Base-by-base conservation (phyloP, 2,329 filamentous ascomycete genomes). In the Parastagonospora avenae region DNA sequence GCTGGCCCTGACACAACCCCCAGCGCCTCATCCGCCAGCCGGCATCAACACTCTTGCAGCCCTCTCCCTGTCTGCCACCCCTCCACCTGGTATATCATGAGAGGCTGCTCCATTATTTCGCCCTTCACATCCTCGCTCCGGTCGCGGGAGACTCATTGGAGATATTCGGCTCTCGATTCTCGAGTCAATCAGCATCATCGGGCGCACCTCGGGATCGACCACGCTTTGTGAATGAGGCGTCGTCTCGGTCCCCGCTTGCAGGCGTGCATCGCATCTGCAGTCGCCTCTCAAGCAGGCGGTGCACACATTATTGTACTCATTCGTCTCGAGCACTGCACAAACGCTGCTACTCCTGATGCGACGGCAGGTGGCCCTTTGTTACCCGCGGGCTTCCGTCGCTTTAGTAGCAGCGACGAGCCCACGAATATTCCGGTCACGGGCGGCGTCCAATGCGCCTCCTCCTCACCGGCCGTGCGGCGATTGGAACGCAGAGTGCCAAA, bases 91-190 rank as follows among this genome's bases (percentile, higher is more conserved):
- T 50, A 39, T 43, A 38, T 41, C 46, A 47, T 59, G 59, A 64
- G 57, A 62, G 55, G 62, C 51, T 42, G 62, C 62, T 57, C 54
- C 53, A 36, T 46, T 47, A 60, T 59, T 62, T 15, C 41, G 41
- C 52, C 45, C 44, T 50, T 35, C 28, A 27, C 37, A 47, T 48
- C 45, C 36, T 42, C 46, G 27, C 32, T 32, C 12, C 36, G 40
- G 39, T 30, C 29, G 27, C 33, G 15, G 32, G 27, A 30, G 33
- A 46, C 31, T 42, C 38, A 41, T 39, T 37, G 35, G 35, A 37
- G n/a, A 16, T 37, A 14, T 6, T 16, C 35, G 35, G 35, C 35
- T 8, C 14, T 37, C 30, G 15, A 46, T 39, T 19, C 30, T 32
- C 38, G 28, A 46, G 45, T 42, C 45, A 32, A 8, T 41, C 42